Evolutionary conservation across 805 yeast genomes (phyloP).

Genomic region (Suhomyces vadensis): DNA sequence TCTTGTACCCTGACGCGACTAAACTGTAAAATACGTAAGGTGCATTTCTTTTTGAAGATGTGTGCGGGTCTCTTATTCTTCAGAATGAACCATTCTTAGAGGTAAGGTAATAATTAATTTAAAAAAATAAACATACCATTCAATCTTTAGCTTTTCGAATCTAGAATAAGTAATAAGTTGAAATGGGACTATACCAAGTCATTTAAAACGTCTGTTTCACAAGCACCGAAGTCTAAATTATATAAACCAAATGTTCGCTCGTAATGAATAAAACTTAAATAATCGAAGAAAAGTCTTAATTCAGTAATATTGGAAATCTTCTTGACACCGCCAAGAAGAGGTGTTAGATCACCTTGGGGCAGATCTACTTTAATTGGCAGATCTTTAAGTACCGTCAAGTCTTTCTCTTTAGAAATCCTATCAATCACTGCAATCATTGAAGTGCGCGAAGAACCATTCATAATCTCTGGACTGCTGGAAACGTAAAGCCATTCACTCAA

Average conservation of each 20-base stretch:
- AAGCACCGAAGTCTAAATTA: slow-evolving; percentile 34
- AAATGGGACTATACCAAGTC: slow-evolving; percentile 44
- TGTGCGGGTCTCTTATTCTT: too few species aligned
- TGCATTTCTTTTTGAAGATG: too few species aligned
- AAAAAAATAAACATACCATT: too few species aligned
- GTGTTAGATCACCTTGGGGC: slow-evolving; percentile 33
- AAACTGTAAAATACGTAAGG: background rate
- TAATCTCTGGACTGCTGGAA: slow-evolving; percentile 62
- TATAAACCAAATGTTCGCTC: slow-evolving; percentile 61
- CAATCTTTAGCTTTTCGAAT: too few species aligned
- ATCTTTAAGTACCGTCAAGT: slow-evolving; percentile 32
- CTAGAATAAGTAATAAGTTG: too few species aligned
- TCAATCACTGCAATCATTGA: slow-evolving; percentile 48
- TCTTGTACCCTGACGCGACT: background rate
- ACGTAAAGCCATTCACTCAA: slow-evolving; percentile 84
- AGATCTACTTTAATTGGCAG: slow-evolving; percentile 39
- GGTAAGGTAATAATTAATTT: too few species aligned
- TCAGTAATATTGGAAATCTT: slow-evolving; percentile 43
- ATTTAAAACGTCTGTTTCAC: slow-evolving; percentile 55
- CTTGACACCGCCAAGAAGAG: slow-evolving; percentile 48
- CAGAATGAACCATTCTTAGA: too few species aligned
- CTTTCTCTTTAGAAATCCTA: slow-evolving; percentile 38
- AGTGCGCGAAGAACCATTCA: slow-evolving; percentile 33
- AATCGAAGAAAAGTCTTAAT: slow-evolving; percentile 64
- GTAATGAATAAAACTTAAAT: slow-evolving; percentile 61